Evolutionary conservation across 805 yeast species (phyloP).

Genomic region (Hanseniaspora taiwanica): DNA sequence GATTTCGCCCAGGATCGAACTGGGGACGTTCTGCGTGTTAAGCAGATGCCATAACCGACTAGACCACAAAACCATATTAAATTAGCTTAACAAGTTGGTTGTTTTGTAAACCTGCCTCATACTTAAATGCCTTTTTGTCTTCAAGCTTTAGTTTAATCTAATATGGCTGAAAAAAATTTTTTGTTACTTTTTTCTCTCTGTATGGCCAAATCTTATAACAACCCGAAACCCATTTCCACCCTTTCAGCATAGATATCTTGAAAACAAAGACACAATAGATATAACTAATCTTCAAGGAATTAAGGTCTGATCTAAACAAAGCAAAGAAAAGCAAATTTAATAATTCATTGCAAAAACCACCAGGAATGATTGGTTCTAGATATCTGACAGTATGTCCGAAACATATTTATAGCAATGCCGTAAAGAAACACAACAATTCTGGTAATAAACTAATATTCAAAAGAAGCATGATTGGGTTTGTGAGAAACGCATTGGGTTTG

Average conservation of each 20-base stretch:
- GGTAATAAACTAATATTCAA: conserved; percentile 1
- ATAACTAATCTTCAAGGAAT: no score
- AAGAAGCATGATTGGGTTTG: conserved; percentile 25
- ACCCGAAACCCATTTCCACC: no score
- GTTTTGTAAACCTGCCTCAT: no score
- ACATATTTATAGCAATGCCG: background rate
- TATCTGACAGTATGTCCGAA: background rate
- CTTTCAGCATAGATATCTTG: no score
- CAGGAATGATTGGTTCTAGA: background rate
- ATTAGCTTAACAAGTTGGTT: no score
- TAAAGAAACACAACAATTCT: background rate
- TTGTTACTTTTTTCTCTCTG: no score
- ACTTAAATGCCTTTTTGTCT: no score
- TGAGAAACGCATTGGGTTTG: conserved; percentile 38
- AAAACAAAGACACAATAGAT: no score
- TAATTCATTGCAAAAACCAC: background rate
- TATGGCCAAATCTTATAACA: no score
- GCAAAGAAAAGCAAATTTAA: background rate
- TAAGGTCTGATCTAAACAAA: no score
- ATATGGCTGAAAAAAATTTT: no score
- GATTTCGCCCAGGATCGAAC: conserved; percentile 99
- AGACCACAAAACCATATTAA: conserved; percentile 99
- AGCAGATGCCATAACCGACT: conserved; percentile 99
- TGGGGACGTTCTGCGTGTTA: conserved; percentile 99
- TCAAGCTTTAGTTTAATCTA: no score